Evolutionary conservation across 2,329 filamentous ascomycete genomes (phyloP).

Genomic region (Microdochium nivale): DNA sequence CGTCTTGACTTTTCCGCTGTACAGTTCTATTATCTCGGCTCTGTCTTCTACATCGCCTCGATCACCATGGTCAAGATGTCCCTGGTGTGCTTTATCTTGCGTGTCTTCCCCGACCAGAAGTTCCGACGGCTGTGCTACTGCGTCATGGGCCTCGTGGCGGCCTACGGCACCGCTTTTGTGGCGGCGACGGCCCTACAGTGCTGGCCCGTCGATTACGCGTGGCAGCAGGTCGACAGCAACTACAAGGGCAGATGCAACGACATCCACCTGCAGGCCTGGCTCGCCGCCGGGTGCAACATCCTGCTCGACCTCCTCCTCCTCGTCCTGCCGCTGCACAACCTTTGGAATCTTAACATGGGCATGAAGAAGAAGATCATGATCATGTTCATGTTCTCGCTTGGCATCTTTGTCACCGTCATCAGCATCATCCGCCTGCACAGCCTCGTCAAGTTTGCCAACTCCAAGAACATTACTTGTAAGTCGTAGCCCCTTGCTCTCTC

Average conservation of each 20-base stretch:
- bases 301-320: conserved; percentile 12
- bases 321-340: conserved; percentile 19
- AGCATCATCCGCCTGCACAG: conserved; percentile 32
- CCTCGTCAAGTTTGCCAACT: conserved; percentile 30
- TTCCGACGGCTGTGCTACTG: conserved; percentile 16
- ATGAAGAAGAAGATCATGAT: conserved; percentile 22
- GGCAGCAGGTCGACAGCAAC: conserved; percentile 14
- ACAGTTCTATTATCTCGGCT: conserved; percentile 18
- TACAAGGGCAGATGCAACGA: conserved; percentile 18
- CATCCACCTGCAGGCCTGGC: conserved; percentile 20
- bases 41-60: conserved; percentile 22
- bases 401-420: conserved; percentile 32
- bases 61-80: conserved; percentile 23
- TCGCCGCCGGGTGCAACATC: conserved; percentile 22
- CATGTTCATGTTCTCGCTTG: conserved; percentile 25
- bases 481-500: conserved; percentile 8
- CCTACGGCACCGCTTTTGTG: conserved; percentile 14
- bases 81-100: conserved; percentile 22
- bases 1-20: no score
- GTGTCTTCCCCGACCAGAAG: conserved; percentile 19
- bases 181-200: conserved; percentile 20
- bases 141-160: conserved; percentile 15
- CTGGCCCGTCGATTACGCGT: conserved; percentile 20
- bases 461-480: conserved; percentile 28
- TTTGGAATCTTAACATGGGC: conserved; percentile 19